These are phyloP conservation scores for Serpula lacrymans DNA, from an alignment of 768 basidiomycete genomes.

Conservation along the genomic window DNA sequence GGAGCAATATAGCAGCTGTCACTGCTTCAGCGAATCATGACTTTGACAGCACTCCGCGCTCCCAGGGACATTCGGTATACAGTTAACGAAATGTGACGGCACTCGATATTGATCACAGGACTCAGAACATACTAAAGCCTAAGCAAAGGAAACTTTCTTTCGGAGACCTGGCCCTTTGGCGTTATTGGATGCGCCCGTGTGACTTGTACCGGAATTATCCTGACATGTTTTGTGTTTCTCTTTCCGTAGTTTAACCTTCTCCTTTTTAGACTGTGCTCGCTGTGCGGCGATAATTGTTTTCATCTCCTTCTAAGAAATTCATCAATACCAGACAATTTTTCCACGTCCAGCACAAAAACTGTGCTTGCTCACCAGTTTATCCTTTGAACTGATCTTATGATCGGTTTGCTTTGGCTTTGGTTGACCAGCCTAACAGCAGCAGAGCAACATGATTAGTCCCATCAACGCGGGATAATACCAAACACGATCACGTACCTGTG, in stretches of 20 bases:
- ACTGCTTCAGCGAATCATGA: too few species aligned
- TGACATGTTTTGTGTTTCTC: conserved; percentile 9
- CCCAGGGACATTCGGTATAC: too few species aligned
- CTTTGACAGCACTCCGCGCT: too few species aligned
- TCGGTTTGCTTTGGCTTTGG: conserved; percentile 23
- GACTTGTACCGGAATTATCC: conserved; percentile 11
- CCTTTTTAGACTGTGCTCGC: conserved; percentile 35
- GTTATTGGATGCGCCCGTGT: conserved; percentile 9
- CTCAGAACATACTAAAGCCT: conserved; percentile 7
- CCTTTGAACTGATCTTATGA: conserved; percentile 27
- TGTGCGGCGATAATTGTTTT: conserved; percentile 36
- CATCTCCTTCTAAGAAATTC: conserved; percentile 36
- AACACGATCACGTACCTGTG: conserved; percentile 31
- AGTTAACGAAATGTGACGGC: neutral
- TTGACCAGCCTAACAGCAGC: conserved; percentile 22
- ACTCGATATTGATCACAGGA: neutral
- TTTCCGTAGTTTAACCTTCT: conserved; percentile 34
- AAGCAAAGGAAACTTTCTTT: conserved; percentile 32
- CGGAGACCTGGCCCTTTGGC: conserved; percentile 17
- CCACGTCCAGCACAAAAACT: conserved; percentile 8
- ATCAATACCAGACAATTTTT: conserved; percentile 12
- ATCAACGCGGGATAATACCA: conserved; percentile 14
- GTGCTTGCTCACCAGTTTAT: conserved; percentile 35
- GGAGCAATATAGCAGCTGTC: too few species aligned
- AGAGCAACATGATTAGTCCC: conserved; percentile 12